phyloP scores from a whole-genome alignment of 2,329 filamentous ascomycete genomes.

The Epichloe baconii region DNA sequence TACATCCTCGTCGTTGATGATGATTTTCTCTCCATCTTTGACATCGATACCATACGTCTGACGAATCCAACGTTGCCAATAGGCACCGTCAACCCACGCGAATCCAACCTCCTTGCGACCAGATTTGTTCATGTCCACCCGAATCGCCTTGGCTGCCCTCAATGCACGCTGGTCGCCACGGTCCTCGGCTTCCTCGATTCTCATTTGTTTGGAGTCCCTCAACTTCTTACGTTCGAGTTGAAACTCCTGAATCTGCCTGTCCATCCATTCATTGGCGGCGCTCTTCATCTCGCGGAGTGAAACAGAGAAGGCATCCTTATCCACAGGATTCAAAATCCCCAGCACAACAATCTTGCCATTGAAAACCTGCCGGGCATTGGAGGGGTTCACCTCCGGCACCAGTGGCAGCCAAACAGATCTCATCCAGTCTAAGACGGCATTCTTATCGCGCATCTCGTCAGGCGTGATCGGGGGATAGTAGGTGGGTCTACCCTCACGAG shows the following conservation, averaged over 20 bases:
- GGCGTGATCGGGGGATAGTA: conserved; percentile 85
- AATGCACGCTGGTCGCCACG: conserved; percentile 80
- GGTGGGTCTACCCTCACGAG: conserved; percentile 74
- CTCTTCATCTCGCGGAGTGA: conserved; percentile 88
- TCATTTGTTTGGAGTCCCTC: conserved; percentile 83
- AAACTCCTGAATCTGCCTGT: conserved; percentile 84
- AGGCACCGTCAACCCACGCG: conserved; percentile 92
- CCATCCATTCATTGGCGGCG: conserved; percentile 94
- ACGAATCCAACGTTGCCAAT: conserved; percentile 94
- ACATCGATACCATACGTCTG: conserved; percentile 92
- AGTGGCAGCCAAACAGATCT: conserved; percentile 90
- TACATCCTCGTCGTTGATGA: conserved; percentile 96
- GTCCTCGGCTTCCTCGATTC: conserved; percentile 93
- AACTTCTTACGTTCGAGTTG: conserved; percentile 88
- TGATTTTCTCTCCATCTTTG: conserved; percentile 75
- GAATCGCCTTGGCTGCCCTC: conserved; percentile 76
- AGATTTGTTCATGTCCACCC: conserved; percentile 79
- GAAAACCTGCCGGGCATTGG: conserved; percentile 92
- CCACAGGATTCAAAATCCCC: conserved; percentile 69
- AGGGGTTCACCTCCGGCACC: conserved; percentile 81
- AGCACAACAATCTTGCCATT: conserved; percentile 88
- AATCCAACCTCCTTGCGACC: conserved; percentile 84
- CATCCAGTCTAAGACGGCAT: conserved; percentile 79
- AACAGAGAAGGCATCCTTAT: conserved; percentile 63
- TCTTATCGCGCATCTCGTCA: conserved; percentile 80